These are phyloP conservation scores for Nicotiana rustica DNA, from an alignment of 305 asterid genomes.

Conservation along the genomic window DNA sequence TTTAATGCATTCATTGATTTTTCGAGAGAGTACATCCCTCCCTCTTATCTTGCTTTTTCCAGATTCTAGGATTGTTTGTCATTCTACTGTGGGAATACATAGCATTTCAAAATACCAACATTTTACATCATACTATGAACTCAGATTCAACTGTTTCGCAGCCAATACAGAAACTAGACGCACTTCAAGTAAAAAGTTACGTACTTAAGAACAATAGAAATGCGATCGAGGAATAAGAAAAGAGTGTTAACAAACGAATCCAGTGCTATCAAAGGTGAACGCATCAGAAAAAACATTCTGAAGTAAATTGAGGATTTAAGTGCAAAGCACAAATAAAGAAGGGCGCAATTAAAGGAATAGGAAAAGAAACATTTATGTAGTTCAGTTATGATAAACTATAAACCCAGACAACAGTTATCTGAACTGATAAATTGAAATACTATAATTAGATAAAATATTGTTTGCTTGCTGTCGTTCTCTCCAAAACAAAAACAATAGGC, in stretches of 20 bases:
- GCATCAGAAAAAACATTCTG: too few species aligned
- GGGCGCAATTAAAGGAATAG: too few species aligned
- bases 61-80: background rate
- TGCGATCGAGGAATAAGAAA: background rate
- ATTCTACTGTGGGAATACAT: background rate
- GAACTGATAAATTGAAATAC: too few species aligned
- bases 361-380: too few species aligned
- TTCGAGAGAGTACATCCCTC: background rate
- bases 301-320: too few species aligned
- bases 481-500: too few species aligned
- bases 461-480: too few species aligned
- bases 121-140: background rate
- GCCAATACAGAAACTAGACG: background rate
- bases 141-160: constrained; percentile 10
- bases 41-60: background rate
- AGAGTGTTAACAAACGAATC: background rate
- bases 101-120: background rate
- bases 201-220: background rate
- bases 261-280: too few species aligned
- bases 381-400: too few species aligned
- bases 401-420: too few species aligned
- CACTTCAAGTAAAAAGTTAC: background rate
- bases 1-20: background rate
- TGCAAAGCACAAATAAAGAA: too few species aligned
- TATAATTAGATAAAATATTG: too few species aligned